These are phyloP conservation scores for Blastobotrys robertii DNA, from an alignment of 805 yeast species.

Conservation along the genomic window DNA sequence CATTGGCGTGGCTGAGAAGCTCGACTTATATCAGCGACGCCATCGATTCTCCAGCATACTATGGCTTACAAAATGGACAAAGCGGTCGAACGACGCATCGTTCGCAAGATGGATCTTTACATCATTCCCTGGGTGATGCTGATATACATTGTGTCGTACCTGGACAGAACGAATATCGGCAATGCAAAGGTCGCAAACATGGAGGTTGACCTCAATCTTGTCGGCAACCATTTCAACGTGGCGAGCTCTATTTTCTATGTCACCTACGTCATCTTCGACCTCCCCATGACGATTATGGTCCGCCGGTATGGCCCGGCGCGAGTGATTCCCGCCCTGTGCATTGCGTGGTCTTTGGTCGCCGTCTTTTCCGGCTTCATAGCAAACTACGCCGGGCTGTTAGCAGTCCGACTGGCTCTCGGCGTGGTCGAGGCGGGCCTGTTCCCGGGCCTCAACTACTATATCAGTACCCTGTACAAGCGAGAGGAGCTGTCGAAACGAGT, in stretches of 20 bases:
- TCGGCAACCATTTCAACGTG: conserved; percentile 33
- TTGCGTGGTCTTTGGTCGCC: conserved; percentile 31
- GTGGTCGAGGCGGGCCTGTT: conserved; percentile 35
- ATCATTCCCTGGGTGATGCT: too few species aligned
- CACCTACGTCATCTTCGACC: conserved; percentile 1
- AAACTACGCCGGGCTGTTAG: conserved; percentile 22
- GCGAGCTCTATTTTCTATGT: conserved; percentile 2
- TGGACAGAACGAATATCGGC: conserved; percentile 45
- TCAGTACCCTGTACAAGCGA: conserved; percentile 31
- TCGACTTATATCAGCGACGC: too few species aligned
- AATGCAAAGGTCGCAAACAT: conserved; percentile 44
- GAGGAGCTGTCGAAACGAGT: conserved; percentile 31
- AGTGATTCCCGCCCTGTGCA: conserved; percentile 29
- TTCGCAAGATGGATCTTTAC: too few species aligned
- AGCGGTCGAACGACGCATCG: too few species aligned
- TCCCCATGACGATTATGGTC: conserved; percentile 25
- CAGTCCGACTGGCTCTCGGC: conserved; percentile 32
- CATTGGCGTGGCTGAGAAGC: too few species aligned
- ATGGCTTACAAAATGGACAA: too few species aligned
- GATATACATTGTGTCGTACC: conserved; percentile 3
- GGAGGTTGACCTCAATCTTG: conserved; percentile 33
- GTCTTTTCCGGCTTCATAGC: conserved; percentile 24
- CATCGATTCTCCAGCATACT: too few species aligned
- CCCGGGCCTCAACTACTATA: conserved; percentile 33
- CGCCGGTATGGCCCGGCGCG: conserved; percentile 28